Conservation (phyloP, 768 basidiomycete genomes). For the Xerocomus potaroensis region DNA sequence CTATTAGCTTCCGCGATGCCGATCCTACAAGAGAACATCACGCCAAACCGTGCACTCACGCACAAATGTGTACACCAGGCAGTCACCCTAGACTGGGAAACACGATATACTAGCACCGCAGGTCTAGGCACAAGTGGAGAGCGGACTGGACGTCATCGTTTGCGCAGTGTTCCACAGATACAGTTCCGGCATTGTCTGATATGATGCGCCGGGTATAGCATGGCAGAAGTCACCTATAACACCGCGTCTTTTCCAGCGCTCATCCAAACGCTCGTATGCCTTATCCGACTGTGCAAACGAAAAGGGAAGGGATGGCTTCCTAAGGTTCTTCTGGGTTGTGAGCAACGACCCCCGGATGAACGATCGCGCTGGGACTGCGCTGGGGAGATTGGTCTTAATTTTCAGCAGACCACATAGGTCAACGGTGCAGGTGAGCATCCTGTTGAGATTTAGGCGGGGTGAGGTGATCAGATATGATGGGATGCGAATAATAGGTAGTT, state of each 20-base stretch:
- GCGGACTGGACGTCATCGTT: constrained; percentile 64
- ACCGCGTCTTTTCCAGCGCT: constrained; percentile 79
- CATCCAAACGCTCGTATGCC: constrained; percentile 55
- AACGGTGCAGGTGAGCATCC: constrained; percentile 58
- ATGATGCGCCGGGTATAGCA: constrained; percentile 40
- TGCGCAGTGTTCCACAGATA: constrained; percentile 34
- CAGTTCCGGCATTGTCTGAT: not conserved
- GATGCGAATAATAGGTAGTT: constrained; percentile 4
- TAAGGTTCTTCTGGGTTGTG: constrained; percentile 73
- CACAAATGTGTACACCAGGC: constrained; percentile 28
- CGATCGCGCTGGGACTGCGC: constrained; percentile 68
- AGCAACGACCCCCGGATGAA: constrained; percentile 78
- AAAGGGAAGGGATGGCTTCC: constrained; percentile 31
- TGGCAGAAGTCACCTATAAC: constrained; percentile 94
- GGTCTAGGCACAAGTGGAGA: constrained; percentile 35
- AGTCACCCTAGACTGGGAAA: constrained; percentile 74
- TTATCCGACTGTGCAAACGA: constrained; percentile 33
- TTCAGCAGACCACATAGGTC: constrained; percentile 52
- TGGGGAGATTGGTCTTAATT: constrained; percentile 45
- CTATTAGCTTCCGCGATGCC: constrained; percentile 75
- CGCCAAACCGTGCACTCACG: constrained; percentile 38
- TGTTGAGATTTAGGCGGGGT: constrained; percentile 78
- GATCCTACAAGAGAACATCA: constrained; percentile 69
- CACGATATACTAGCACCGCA: constrained; percentile 46
- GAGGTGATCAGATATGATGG: constrained; percentile 25